Evolutionary conservation across 1,284 basidiomycete species (phyloP), one percentile per base, ranked within the genome.

Genomic region (Leccinum pallidistipes): DNA sequence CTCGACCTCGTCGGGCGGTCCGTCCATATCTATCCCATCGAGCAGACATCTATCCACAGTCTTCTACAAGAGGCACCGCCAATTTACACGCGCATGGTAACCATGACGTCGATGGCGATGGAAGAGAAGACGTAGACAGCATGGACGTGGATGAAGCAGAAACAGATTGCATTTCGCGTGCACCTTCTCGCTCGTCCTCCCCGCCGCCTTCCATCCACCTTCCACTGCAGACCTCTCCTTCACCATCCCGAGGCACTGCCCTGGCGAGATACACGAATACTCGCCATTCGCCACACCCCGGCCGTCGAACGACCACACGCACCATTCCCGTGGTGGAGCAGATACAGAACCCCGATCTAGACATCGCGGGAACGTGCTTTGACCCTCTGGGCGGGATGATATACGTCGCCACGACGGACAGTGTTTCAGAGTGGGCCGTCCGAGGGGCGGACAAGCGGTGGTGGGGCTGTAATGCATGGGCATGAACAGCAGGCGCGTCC

Each of bases 351-450:
- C 54, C 79, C 14, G 85, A 88, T 66, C 70, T 86, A 55, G 87
- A 92, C 69, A 76, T 92, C 54, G 88, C 88, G 0, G 90, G 90
- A 9, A 78, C 84, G 55, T 90, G 89, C 66, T 92, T 92, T 68
- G 90, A 92, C 73, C 88, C 89, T 14, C 78, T 72, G 31, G 90
- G 90, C 4, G 78, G 81, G 65, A 80, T 78, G 68, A 74, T 92
- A 60, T 92, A 92, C 69, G 88, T 87, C 49, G 88, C 86, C 34
- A 83, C 84, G 51, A 80, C 81, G 58, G 77, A 80, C 59, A 85
- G 86, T 29, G 76, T 91, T 16, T 83, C 81, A 4, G 89, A 90
- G 70, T 91, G 87, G 87, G 77, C 78, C 32, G 77, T 90, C 24
- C 74, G 77, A 40, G 87, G 86, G 3, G 80, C 81, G 21, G 84